Evolutionary conservation across 2,329 filamentous ascomycete genomes (phyloP).

Genomic region (Hypoxylon rubiginosum): DNA sequence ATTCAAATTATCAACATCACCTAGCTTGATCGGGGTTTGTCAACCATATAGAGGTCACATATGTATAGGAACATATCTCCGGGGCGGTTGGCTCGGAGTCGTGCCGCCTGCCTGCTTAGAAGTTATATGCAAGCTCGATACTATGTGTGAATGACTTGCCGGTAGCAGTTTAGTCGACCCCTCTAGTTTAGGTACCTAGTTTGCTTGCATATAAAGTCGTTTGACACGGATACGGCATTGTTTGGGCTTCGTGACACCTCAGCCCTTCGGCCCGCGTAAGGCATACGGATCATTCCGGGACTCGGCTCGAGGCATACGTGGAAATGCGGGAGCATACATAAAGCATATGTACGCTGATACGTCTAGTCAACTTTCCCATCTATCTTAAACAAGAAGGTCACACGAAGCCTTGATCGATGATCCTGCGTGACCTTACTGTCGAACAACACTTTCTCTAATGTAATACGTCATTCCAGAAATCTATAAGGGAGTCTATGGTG

Average conservation of each 20-base stretch:
- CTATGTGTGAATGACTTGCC: background rate
- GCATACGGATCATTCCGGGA: conserved; percentile 15
- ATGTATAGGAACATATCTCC: background rate
- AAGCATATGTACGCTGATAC: background rate
- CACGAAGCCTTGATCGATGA: background rate
- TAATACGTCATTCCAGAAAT: conserved; percentile 1
- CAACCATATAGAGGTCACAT: background rate
- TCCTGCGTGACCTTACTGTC: background rate
- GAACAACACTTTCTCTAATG: background rate
- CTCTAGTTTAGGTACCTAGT: conserved; percentile 1
- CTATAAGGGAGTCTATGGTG: conserved; percentile 1
- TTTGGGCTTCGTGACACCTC: background rate
- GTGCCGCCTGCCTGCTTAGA: background rate
- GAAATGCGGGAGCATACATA: background rate
- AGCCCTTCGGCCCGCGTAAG: background rate
- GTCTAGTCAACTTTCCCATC: conserved; percentile 2
- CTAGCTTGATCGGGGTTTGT: background rate
- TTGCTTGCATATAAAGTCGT: background rate
- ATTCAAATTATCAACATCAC: background rate
- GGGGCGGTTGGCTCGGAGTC: background rate
- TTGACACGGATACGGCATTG: background rate
- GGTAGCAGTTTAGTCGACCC: background rate
- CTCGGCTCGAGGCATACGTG: background rate
- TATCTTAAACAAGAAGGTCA: conserved; percentile 21
- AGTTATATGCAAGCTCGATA: background rate